Evolutionary conservation across 495 filamentous ascomycete species (phyloP).

Genomic region (Xylaria telfairii): DNA sequence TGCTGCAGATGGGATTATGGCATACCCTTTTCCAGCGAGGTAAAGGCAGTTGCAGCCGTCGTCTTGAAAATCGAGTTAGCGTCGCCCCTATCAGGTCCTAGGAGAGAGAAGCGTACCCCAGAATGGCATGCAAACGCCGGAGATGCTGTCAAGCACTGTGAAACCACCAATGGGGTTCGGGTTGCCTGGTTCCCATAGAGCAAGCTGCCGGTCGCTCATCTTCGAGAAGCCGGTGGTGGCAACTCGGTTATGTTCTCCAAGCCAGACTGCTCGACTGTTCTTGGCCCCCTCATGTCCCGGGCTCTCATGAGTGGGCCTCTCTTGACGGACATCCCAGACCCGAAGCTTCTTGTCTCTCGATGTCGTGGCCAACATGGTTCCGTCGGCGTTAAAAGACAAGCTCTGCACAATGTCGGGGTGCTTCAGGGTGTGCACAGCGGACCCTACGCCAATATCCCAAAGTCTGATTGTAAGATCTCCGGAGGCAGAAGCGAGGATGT

Average conservation of each 20-base stretch:
- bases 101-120: constrained; percentile 65
- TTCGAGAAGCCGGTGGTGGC: constrained; percentile 96
- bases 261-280: constrained; percentile 94
- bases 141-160: constrained; percentile 87
- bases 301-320: constrained; percentile 83
- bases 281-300: constrained; percentile 90
- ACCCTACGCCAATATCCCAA: constrained; percentile 90
- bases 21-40: constrained; percentile 93
- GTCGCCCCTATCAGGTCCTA: background rate
- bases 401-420: constrained; percentile 93
- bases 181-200: constrained; percentile 89
- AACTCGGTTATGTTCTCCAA: constrained; percentile 93
- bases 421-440: constrained; percentile 73
- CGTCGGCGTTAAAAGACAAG: constrained; percentile 93
- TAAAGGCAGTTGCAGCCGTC: constrained; percentile 93
- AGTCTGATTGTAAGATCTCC: constrained; percentile 95
- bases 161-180: constrained; percentile 89
- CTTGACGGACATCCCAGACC: constrained; percentile 95
- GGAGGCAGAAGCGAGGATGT: constrained; percentile 92
- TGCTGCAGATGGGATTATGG: constrained; percentile 22
- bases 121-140: constrained; percentile 98
- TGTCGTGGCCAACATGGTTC: constrained; percentile 87
- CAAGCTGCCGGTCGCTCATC: constrained; percentile 97
- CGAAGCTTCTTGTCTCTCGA: constrained; percentile 97
- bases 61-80: constrained; percentile 55